These are phyloP conservation scores for Trichoderma sp. DNA, from an alignment of 2,329 filamentous ascomycete genomes.

Conservation along the genomic window DNA sequence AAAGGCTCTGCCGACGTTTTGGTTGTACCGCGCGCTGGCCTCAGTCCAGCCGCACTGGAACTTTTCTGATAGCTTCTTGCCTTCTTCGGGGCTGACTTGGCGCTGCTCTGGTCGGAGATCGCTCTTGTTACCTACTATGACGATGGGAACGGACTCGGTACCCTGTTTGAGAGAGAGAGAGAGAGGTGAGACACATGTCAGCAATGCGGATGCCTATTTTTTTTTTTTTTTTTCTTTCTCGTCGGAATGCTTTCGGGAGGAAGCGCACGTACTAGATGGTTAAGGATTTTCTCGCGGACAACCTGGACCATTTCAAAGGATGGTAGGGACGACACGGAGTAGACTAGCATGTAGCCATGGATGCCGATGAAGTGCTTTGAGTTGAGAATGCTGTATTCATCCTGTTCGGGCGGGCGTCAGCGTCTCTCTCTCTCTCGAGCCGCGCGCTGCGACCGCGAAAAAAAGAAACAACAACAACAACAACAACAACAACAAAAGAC, in stretches of 20 bases:
- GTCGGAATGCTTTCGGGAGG: neutral
- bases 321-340: conserved; percentile 90
- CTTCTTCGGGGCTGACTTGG: conserved; percentile 83
- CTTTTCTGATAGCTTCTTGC: conserved; percentile 78
- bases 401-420: conserved; percentile 48
- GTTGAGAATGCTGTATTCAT: conserved; percentile 98
- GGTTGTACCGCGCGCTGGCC: conserved; percentile 88
- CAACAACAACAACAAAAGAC: too few relatives aligned
- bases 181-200: neutral
- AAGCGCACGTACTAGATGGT: conserved; percentile 69
- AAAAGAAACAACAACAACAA: too few relatives aligned
- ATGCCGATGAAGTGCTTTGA: conserved; percentile 99
- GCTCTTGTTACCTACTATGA: conserved; percentile 95
- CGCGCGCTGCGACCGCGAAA: neutral
- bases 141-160: conserved; percentile 85
- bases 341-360: conserved; percentile 97
- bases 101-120: conserved; percentile 90
- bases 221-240: too few relatives aligned
- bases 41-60: conserved; percentile 93
- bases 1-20: conserved; percentile 89
- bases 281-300: conserved; percentile 94
- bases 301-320: conserved; percentile 98
- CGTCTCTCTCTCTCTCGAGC: neutral
- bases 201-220: neutral
- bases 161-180: conserved; percentile 52